These are phyloP conservation scores for Calonectria pteridis DNA, from an alignment of 2,329 filamentous ascomycete species.

Conservation along the genomic window DNA sequence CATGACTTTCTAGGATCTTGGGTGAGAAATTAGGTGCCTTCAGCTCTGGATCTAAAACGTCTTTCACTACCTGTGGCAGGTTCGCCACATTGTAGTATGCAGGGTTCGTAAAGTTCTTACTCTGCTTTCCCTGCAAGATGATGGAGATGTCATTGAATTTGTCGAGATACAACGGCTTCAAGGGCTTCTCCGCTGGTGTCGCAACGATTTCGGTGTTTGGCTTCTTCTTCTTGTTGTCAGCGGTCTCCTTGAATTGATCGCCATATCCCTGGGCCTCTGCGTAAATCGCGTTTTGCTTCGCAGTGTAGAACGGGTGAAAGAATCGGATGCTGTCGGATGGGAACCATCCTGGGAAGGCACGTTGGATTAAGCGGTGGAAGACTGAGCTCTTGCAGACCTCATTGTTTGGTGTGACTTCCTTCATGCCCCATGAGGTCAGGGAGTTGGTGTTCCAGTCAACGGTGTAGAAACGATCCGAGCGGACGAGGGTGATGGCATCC, in stretches of 20 bases:
- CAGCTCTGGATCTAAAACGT: background rate
- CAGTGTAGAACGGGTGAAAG: conserved; percentile 39
- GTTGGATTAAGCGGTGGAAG: conserved; percentile 36
- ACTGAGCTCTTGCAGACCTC: conserved; percentile 36
- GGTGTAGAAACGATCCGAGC: conserved; percentile 78
- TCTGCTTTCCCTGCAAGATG: background rate
- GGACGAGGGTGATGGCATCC: conserved; percentile 77
- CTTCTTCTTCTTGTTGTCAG: background rate
- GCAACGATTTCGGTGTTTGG: background rate
- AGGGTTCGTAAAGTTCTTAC: background rate
- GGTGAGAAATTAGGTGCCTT: background rate
- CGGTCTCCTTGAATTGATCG: background rate
- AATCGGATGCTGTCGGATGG: conserved; percentile 34
- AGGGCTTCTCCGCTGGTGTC: background rate
- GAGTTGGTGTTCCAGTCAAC: conserved; percentile 54
- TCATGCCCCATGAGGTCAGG: conserved; percentile 48
- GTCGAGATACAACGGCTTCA: background rate
- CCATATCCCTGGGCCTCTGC: conserved; percentile 21
- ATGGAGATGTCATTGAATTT: background rate
- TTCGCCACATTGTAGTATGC: background rate
- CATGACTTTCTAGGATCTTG: background rate
- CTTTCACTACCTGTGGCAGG: background rate
- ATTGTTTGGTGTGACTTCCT: conserved; percentile 37
- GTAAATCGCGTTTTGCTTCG: conserved; percentile 31
- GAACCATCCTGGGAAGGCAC: conserved; percentile 40